Evolutionary conservation across 768 basidiomycete species (phyloP), one percentile per base, ranked within the genome.

Genomic region (Lentinula aciculospora): DNA sequence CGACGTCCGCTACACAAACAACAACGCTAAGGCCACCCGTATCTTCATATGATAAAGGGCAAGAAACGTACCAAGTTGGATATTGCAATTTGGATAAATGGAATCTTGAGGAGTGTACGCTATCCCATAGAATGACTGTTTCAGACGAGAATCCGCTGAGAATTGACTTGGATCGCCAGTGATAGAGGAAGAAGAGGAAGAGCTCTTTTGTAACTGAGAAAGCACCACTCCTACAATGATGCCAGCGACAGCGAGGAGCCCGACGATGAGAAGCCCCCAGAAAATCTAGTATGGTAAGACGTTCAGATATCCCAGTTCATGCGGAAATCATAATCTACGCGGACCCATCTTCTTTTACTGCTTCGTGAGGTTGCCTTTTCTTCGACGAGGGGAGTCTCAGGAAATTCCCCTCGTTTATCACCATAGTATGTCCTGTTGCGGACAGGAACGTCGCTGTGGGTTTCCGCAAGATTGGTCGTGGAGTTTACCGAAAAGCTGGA

Each of bases 91-190:
- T 0, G 91, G 91, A 28, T 85, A 69, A 62, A 85, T 82, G n/a
- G 86, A 83, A 40, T 84, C 84, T 25, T 74, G 71, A 6, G 94
- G 93, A 1, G 92, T 92, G 70, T 95, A 96, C 0, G 94, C 94
- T n/a, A 56, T 56, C 3, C 90, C 94, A 67, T 86, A 96, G 73
- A 97, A 91, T 1, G 83, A 78, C 61, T 89, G 82, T 60, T 85
- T 78, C 50, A 96, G 72, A 36, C 78, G 77, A 2, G 81, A 51
- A 68, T 95, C 81, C 72, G 85, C 88, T 19, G 71, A 68, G 70
- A 95, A 97, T n/a, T 78, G 77, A 70, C 85, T 91, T 2, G 94
- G 92, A 69, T 95, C 89, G 72, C 71, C 62, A 66, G 69, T 15
- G 53, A 62, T 25, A 28, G 32, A 58, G 56, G 28, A 51, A 2